These are phyloP conservation scores for Trichosporon inkin DNA, from an alignment of 1,284 basidiomycete species.

Conservation along the genomic window DNA sequence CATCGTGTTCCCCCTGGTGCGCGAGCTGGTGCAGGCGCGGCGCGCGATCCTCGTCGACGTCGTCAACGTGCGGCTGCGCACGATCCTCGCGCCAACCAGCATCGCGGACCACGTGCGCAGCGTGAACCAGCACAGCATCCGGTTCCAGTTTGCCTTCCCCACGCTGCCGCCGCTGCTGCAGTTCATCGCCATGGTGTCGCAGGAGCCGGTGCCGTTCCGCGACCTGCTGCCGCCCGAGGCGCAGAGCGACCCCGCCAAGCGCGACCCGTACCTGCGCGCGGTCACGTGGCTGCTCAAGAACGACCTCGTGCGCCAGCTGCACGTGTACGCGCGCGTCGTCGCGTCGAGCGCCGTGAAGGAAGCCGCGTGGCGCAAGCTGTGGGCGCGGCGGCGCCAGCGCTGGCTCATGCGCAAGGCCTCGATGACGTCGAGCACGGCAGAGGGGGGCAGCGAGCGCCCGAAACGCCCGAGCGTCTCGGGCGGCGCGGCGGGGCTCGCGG, in stretches of 20 bases:
- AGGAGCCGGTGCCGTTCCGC: conserved; percentile 62
- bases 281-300: conserved; percentile 89
- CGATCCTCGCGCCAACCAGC: conserved; percentile 70
- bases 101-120: conserved; percentile 62
- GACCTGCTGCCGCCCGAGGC: conserved; percentile 35
- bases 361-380: conserved; percentile 45
- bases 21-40: conserved; percentile 84
- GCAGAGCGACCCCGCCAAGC: conserved; percentile 29
- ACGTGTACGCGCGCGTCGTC: conserved; percentile 77
- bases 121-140: conserved; percentile 53
- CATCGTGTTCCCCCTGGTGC: conserved; percentile 79
- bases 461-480: not conserved
- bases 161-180: conserved; percentile 66
- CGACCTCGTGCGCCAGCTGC: conserved; percentile 77
- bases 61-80: conserved; percentile 74
- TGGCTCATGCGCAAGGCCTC: conserved; percentile 31
- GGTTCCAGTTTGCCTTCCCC: conserved; percentile 67
- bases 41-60: conserved; percentile 84
- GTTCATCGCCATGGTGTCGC: conserved; percentile 68
- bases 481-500: not conserved
- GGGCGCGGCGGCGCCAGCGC: conserved; percentile 34
- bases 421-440: conserved; percentile 9
- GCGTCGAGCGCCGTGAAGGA: conserved; percentile 73
- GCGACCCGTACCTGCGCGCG: conserved; percentile 71
- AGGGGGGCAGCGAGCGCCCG: not conserved